Base-by-base conservation (phyloP, 2,329 filamentous ascomycete species). In the Botrytis medusae region DNA sequence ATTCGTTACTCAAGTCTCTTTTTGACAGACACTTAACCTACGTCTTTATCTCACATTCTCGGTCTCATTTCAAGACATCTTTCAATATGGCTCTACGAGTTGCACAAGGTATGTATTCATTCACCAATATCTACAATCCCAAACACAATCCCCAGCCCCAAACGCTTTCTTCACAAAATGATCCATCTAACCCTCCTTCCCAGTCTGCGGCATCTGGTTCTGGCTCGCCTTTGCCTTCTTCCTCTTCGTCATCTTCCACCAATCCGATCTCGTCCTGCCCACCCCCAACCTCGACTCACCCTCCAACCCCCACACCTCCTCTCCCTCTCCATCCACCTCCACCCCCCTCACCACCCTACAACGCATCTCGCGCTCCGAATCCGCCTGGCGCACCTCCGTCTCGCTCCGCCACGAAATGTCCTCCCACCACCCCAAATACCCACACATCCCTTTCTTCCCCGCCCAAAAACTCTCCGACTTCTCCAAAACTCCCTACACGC, bases 401-500 rank as follows among this genome's bases (percentile, higher is more conserved):
- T 34, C 67, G 20, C 74, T 76, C 22, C 75, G 78, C 48, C 77
- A 79, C 61, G 72, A 76, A 57, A 78, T 78, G 75, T 76, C 77
- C 22, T 14, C 64, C 25, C 22, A 64, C 16, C 75, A 79, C 51
- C 77, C 77, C 20, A 29, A 51, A 14, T 70, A 77, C 60, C 77
- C 78, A 0, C 46, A 68, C 16, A 76, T 79, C 25, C 77, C 77
- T 12, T 72, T 79, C 73, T 79, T 79, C 68, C 78, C 78, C 20
- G 76, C 77, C 1, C 76, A 78, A 48, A 68, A 74, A 29, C 48
- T 75, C 29, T 71, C 71, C 22, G 74, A 77, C 37, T 79, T 77
- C 54, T 72, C 72, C 8, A 74, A 74, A 34, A 79, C 76, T 12
- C 82, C 82, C 2, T 83, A 82, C 74, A 79, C 81, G 2, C 76